A percentile compares a stretch with the other conserved stretches of the same genome.
These are phyloP conservation scores for Nevesoporus exiguus DNA, from an alignment of 768 basidiomycete genomes.

Conservation along the genomic window DNA sequence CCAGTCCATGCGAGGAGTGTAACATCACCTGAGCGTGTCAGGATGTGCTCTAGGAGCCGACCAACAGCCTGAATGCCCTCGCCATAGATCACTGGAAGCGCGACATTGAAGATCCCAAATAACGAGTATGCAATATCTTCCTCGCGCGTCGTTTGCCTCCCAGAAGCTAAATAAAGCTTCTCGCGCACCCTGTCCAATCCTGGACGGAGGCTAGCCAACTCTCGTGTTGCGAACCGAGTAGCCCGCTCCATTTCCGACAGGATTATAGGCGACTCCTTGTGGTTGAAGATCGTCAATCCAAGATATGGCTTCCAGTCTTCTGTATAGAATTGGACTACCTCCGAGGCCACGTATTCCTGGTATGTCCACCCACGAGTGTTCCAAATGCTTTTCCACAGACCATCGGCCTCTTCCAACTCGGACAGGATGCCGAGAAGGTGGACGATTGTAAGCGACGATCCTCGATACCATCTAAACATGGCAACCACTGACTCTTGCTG, in stretches of 20 bases:
- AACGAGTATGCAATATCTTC: background rate
- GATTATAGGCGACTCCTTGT: background rate
- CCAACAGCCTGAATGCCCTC: background rate
- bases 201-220: background rate
- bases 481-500: background rate
- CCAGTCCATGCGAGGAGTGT: conserved; percentile 1
- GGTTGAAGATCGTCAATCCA: background rate
- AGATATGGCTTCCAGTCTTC: background rate
- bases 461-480: background rate
- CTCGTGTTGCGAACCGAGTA: background rate
- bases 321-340: background rate
- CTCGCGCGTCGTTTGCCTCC: background rate
- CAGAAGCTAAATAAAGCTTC: background rate
- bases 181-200: background rate
- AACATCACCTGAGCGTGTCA: background rate
- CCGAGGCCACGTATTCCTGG: background rate
- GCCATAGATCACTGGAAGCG: background rate
- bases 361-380: background rate
- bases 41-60: background rate
- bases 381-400: background rate
- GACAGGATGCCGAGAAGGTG: background rate
- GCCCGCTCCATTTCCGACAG: background rate
- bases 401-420: background rate
- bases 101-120: background rate
- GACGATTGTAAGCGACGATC: background rate